A percentile compares a stretch with the other conserved stretches of the same genome.
phyloP scores from a whole-genome alignment of 805 yeast species.

The Aciculoconidium aculeatum region DNA sequence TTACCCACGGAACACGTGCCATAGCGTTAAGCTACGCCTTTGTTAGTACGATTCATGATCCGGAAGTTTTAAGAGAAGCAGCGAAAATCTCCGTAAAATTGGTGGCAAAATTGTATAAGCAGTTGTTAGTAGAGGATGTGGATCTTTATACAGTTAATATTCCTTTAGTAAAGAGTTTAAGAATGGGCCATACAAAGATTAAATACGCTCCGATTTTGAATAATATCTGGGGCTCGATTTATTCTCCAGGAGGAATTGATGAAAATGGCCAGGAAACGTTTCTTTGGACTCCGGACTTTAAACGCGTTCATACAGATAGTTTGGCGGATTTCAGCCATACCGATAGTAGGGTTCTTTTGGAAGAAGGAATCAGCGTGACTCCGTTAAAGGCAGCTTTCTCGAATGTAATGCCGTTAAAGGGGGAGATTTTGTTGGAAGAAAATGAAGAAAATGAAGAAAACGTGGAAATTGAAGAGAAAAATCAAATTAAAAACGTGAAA shows the following conservation, averaged over 20 bases:
- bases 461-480: neutral
- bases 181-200: conserved; percentile 53
- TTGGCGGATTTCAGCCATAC: conserved; percentile 37
- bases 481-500: too few relatives aligned
- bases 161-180: conserved; percentile 58
- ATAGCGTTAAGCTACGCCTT: conserved; percentile 88
- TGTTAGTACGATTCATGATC: conserved; percentile 44
- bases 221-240: conserved; percentile 75
- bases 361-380: conserved; percentile 52
- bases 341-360: conserved; percentile 67
- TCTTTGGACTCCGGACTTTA: conserved; percentile 82
- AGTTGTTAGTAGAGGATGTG: conserved; percentile 48
- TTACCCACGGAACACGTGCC: conserved; percentile 61
- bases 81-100: conserved; percentile 61
- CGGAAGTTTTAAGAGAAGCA: conserved; percentile 53
- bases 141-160: conserved; percentile 83
- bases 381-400: conserved; percentile 65
- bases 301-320: conserved; percentile 52
- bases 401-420: conserved; percentile 44
- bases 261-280: conserved; percentile 41
- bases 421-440: conserved; percentile 48
- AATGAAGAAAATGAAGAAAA: conserved; percentile 5
- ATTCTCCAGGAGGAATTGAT: conserved; percentile 20
- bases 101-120: conserved; percentile 48
- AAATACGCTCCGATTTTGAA: conserved; percentile 73